phyloP scores from a whole-genome alignment of 164 flowering plant genomes.

The Nymphaea colorata region DNA sequence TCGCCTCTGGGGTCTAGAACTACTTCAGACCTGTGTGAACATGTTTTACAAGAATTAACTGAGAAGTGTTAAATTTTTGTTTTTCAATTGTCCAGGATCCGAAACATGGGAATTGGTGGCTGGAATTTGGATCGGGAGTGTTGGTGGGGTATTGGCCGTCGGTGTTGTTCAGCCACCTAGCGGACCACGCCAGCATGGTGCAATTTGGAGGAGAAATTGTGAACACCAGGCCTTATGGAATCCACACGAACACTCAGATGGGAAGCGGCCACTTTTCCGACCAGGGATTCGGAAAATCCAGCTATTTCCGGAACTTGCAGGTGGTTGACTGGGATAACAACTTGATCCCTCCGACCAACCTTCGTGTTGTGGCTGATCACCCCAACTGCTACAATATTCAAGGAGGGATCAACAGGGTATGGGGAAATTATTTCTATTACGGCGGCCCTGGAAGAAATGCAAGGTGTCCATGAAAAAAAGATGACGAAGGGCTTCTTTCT shows the following conservation, averaged over 20 bases:
- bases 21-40: too few relatives aligned
- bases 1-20: too few relatives aligned
- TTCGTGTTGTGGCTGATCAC: conserved; percentile 66
- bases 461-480: conserved; percentile 45
- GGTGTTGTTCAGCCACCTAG: conserved; percentile 1
- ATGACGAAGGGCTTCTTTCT: background rate
- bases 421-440: conserved; percentile 87
- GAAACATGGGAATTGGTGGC: conserved; percentile 10
- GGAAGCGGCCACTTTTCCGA: conserved; percentile 85
- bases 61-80: background rate
- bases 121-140: conserved; percentile 3
- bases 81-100: conserved; percentile 3
- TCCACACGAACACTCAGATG: conserved; percentile 81
- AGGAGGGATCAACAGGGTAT: conserved; percentile 54
- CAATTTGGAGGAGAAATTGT: conserved; percentile 27
- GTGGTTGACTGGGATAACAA: conserved; percentile 91
- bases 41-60: background rate
- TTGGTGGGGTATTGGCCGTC: conserved; percentile 9
- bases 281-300: conserved; percentile 72
- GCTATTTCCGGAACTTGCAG: conserved; percentile 72
- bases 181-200: conserved; percentile 6
- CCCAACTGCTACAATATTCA: conserved; percentile 68
- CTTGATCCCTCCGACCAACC: conserved; percentile 54
- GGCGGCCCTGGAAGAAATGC: conserved; percentile 86
- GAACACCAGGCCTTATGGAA: conserved; percentile 40